Base-by-base conservation (phyloP, 2,329 filamentous ascomycete genomes). In the Arthrobotrys sinensis region DNA sequence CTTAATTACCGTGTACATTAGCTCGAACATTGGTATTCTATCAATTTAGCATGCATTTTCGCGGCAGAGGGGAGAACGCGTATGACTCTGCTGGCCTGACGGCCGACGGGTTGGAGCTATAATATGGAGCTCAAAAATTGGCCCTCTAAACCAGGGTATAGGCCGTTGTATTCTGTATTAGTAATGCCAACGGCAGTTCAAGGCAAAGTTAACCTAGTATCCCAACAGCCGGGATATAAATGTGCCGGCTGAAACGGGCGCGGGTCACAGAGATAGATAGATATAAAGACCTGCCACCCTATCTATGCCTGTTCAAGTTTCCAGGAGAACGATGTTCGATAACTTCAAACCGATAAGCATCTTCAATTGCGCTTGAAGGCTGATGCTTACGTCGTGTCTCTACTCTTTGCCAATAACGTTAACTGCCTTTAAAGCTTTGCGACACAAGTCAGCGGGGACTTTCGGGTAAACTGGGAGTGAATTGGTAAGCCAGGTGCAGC, bases 401-500 rank as follows among this genome's bases (percentile, higher is more conserved):
- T 12, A 57, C 40, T 40, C 53, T 14, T 40, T 10, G 14, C 16
- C 19, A 24, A 11, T 24, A 21, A 48, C 16, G 45, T 55, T 55
- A 6, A 36, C 4, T 12, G 14, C 19, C 5, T 64, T n/a, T n/a
- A n/a, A n/a, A n/a, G n/a, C n/a, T n/a, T 36, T 36, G 24, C 34
- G 24, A 48, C 43, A 6, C 4, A 21, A 38, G 40, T 48, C 52
- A 50, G 66, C 66, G 66, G 66, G 53, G 45, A 70, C 66, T 62
- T 52, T 70, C 66, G 66, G 66, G 53, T 70, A 70, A 70, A 70
- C 43, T 48, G 34, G 34, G 34, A n/a, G 28, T 57, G 64, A 68
- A 70, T 70, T 70, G 66, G 66, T 70, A 70, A 70, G 66, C 66
- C 57, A 62, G 11, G 1, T 38, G 43, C 66, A 70, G 52, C 52